Evolutionary conservation across 495 filamentous ascomycete species (phyloP), one percentile per base, ranked within the genome.

Genomic region (Annulohypoxylon maeteangense): DNA sequence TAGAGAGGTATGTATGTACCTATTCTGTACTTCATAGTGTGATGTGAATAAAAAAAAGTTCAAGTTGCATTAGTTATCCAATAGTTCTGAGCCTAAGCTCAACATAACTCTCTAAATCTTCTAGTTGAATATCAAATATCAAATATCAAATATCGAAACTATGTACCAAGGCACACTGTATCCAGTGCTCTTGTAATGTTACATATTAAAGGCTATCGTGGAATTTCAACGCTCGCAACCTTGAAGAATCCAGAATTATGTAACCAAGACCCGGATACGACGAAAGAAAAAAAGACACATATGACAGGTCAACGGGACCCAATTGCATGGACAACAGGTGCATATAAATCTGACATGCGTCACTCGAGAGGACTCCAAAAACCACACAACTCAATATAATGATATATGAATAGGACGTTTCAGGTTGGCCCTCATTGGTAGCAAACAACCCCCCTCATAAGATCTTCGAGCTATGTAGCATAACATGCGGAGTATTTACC

Each of bases 371-470:
- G 45, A 25, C 45, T 31, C 20, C 18, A 7, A 44, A 62, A 42
- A 42, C 67, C 68, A 71, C 68, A 71, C 36, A 62, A 34, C n/a
- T 47, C 42, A 55, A 71, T 65, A 65, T 70, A 53, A 61, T 44
- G 12, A 23, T 62, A 61, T 20, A 65, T 65, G 53, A 63, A 58
- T 51, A 48, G 51, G 40, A 69, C 56, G 68, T 71, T 71, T 71
- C 68, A 71, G 56, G 62, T 65, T 10, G 23, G 40, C 16, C 40
- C 48, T 45, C 55, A 70, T 61, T 61, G 23, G 27, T 55, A 66
- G 45, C 68, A 67, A 71, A 71, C 63, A 67, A 34, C n/a, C 62
- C 51, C 62, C 53, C 31, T 47, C 54, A 25, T 71, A 40, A 71
- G 57, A 71, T 67, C 68, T 62, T 44, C 45, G 4, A 57, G 50